Conservation (phyloP, 2,329 filamentous ascomycete genomes). For the Didymella glomerata region DNA sequence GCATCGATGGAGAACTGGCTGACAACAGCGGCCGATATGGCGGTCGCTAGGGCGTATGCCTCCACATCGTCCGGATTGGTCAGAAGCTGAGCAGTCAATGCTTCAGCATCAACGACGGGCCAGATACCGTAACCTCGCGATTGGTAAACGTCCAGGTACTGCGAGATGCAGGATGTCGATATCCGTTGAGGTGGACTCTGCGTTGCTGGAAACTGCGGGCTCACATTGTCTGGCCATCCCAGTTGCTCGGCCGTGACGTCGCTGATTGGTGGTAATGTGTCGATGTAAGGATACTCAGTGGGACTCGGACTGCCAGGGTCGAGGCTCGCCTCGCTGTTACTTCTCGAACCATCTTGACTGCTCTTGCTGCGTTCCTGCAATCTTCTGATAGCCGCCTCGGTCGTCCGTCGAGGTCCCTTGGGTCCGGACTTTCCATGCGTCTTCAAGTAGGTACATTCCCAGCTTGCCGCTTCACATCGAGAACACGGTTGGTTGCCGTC, state of each 20-base stretch:
- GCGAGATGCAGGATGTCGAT: constrained; percentile 44
- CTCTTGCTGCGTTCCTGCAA: constrained; percentile 44
- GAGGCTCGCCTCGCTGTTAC: constrained; percentile 46
- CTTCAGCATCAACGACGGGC: constrained; percentile 47
- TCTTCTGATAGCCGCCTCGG: constrained; percentile 46
- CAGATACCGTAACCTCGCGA: constrained; percentile 45
- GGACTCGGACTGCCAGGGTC: constrained; percentile 43
- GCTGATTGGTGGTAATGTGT: constrained; percentile 33
- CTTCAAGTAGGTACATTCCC: constrained; percentile 50
- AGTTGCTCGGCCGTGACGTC: constrained; percentile 30
- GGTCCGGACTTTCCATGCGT: constrained; percentile 49
- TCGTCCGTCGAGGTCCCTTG: constrained; percentile 47
- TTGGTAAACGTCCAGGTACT: constrained; percentile 46
- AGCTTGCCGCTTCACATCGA: constrained; percentile 45
- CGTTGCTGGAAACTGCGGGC: constrained; percentile 26
- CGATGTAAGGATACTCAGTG: constrained; percentile 39
- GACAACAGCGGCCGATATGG: constrained; percentile 47
- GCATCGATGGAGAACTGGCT: constrained; percentile 48
- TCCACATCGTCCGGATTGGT: constrained; percentile 45
- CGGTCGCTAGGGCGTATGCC: constrained; percentile 43
- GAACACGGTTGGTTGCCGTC: constrained; percentile 48
- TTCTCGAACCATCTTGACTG: constrained; percentile 33
- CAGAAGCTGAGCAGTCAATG: constrained; percentile 43
- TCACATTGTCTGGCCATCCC: constrained; percentile 40
- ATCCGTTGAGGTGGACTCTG: constrained; percentile 37